phyloP scores from a whole-genome alignment of 2,329 filamentous ascomycete genomes.

The Ascochyta koolunga region DNA sequence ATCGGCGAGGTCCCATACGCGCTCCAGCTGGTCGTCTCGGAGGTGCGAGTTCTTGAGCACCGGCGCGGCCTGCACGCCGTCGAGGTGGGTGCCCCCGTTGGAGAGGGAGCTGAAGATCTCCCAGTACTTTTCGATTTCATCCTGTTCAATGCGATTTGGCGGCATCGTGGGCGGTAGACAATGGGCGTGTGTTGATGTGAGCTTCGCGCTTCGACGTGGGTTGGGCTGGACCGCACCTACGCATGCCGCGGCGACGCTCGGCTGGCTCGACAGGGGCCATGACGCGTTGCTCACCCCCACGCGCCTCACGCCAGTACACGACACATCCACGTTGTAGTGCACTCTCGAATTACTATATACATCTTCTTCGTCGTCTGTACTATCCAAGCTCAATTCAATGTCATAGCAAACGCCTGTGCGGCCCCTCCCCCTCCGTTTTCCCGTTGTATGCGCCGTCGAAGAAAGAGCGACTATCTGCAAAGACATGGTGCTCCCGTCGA shows the following conservation, averaged over 20 bases:
- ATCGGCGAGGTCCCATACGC: constrained; percentile 95
- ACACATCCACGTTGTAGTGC: neutral
- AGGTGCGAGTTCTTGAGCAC: constrained; percentile 76
- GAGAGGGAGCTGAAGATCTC: constrained; percentile 76
- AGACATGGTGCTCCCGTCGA: constrained; percentile 1
- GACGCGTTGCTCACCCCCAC: neutral
- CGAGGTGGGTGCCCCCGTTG: constrained; percentile 68
- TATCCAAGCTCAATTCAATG: neutral
- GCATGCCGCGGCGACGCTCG: constrained; percentile 1
- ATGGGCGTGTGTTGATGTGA: neutral
- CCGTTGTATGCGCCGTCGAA: constrained; percentile 5
- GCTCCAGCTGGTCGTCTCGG: constrained; percentile 85
- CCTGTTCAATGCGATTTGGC: constrained; percentile 68
- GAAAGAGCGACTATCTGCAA: constrained; percentile 14
- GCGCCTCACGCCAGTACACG: neutral
- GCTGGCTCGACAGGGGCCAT: constrained; percentile 8
- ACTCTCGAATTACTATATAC: constrained; percentile 13
- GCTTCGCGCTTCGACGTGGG: neutral
- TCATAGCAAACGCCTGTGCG: neutral
- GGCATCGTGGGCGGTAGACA: constrained; percentile 35
- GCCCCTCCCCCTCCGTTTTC: constrained; percentile 12
- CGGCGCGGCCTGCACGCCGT: constrained; percentile 71
- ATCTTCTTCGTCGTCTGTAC: constrained; percentile 6
- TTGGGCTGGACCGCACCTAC: constrained; percentile 6
- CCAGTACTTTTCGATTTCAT: constrained; percentile 80